Base-by-base conservation (phyloP, 2,329 filamentous ascomycete species). In the Aspergillus tamarii region DNA sequence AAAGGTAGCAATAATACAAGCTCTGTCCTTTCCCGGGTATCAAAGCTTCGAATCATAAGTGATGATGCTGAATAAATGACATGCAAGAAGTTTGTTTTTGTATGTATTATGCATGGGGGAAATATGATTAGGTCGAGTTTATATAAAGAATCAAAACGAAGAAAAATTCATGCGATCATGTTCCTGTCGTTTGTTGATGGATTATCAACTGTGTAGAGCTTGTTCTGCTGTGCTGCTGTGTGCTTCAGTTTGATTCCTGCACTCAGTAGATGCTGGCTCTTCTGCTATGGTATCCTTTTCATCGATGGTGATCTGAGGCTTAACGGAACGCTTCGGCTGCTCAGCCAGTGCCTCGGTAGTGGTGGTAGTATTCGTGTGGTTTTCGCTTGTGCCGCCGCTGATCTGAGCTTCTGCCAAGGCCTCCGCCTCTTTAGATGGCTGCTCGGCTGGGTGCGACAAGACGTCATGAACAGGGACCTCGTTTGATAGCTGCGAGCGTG, bases 401-500 rank as follows among this genome's bases (percentile, higher is more conserved):
- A 45, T 19, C 19, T 60, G 32, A 12, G 26, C 14, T 48, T 58
- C 46, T n/a, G 48, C 19, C n/a, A 39, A 19, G 30, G 53, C 55
- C 19, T n/a, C 54, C 21, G 50, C 34, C 10, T 66, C 55, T 1
- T 14, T 28, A 32, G 53, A n/a, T 32, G 57, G 43, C n/a, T 63
- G 32, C 7, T 43, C 57, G 46, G 34, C n/a, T 23, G 39, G 16
- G 34, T 66, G 53, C 32, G 62, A 21, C 19, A 39, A 30, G 23
- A 67, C 64, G 12, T 65, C 68, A 30, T 71, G 62, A 16, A 67
- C 69, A 4, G 74, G 69, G n/a, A 66, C 70, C 8, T 73, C 72
- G 54, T 70, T 69, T 1, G 75, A 77, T 39, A 77, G 59, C 4
- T 75, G 75, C 5, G 76, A 78, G 36, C 72, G 76, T 3, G 74